Percentiles rank a stretch among this genome's conserved stretches.
Evolutionary conservation across 139 green algal genomes (phyloP).

Genomic region (Chlamydomonas incerta): DNA sequence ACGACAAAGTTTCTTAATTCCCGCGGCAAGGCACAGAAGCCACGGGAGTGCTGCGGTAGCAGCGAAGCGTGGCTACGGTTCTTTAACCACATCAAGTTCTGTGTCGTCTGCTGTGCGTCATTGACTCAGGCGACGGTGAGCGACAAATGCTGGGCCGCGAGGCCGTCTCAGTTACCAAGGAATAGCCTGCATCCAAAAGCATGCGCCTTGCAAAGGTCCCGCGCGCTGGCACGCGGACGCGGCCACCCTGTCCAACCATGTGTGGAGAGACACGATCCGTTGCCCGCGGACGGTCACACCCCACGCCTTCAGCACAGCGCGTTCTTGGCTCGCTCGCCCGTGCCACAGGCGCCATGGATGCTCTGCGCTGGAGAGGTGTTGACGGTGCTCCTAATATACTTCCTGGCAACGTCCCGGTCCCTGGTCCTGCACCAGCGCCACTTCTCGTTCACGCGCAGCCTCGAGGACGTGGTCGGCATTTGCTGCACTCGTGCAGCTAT

Average conservation of each 20-base stretch:
- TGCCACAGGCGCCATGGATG: constrained; percentile 68
- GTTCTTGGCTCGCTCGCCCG: too few species aligned
- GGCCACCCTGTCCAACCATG: neutral
- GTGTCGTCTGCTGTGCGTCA: constrained; percentile 45
- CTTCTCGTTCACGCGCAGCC: constrained; percentile 59
- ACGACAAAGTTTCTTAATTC: constrained; percentile 42
- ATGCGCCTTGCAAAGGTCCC: too few species aligned
- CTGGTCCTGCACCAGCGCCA: constrained; percentile 49
- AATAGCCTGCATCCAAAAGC: too few species aligned
- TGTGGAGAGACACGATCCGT: neutral
- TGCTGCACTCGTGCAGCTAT: constrained; percentile 49
- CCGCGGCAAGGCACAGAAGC: neutral
- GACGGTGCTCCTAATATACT: constrained; percentile 61
- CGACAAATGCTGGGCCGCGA: too few species aligned
- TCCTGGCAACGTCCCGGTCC: constrained; percentile 42
- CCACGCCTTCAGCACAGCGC: too few species aligned
- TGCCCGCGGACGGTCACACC: neutral
- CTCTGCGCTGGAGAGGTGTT: constrained; percentile 59
- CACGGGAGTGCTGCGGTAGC: neutral
- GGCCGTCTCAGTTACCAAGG: too few species aligned
- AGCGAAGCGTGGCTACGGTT: constrained; percentile 21
- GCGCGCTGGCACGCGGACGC: too few species aligned
- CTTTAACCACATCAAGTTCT: constrained; percentile 49
- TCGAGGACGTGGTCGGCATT: constrained; percentile 70
- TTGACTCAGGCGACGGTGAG: constrained; percentile 51